Base-by-base conservation (phyloP, 75 land plant genomes). In the Picea glauca region DNA sequence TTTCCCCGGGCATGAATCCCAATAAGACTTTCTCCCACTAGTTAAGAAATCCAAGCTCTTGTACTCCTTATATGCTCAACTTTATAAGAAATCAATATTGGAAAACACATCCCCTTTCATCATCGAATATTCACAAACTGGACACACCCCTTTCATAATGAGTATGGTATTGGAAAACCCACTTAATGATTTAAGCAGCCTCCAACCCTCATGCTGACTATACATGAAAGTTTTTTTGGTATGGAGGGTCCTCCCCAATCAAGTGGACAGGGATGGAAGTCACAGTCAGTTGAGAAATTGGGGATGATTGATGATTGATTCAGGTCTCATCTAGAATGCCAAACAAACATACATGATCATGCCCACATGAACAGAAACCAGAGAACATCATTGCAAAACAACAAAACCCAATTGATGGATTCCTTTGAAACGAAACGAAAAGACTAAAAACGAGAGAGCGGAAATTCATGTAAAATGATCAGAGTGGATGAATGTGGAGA, bases 231-330 rank as follows among this genome's bases (percentile, higher is more conserved):
- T 20, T 18, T 46, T 46, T 46, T 46, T 46, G 8, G 54, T 50
- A 50, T 50, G 56, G 56, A 50, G 56, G 56, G 56, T 50, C 56
- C 56, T 50, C 56, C 11, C 12, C 56, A 50, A 50, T 50, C 74
- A 70, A 2, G n/a, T 70, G 74, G 40, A 70, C n/a, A 70, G n/a
- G 8, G 38, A 18, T 63, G 26, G 21, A 3, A 30, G 13, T 70
- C 46, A 40, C 43, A 40, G 21, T 70, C 74, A 38, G n/a, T 20
- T 35, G 56, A 70, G 74, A 70, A 70, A 70, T 70, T 70, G 73
- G 73, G 21, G 73, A 70, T 70, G 73, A 70, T 70, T 70, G 73
- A 70, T 70, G 50, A 9, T 40, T 38, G 50, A 35, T 35, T 70
- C 26, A 2, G 11, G 9, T 40, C 50, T 70, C 73, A 5, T 15